Evolutionary conservation across 371 early-diverging fungal species (phyloP), one percentile per base, ranked within the genome.

Genomic region (Mucor velutinosus): DNA sequence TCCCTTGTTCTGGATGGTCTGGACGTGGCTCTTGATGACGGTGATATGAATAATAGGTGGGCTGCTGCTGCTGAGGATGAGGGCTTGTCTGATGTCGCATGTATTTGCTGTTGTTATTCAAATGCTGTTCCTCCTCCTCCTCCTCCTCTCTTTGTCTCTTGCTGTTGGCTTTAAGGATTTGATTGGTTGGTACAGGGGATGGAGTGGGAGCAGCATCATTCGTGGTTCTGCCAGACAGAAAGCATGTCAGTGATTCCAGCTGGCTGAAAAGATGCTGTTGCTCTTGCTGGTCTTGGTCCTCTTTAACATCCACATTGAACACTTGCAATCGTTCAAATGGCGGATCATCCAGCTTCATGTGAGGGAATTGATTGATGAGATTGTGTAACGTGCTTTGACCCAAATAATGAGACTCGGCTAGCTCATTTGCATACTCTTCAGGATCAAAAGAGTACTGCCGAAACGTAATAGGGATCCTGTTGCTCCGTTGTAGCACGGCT

Each of bases 381-480:
- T 69, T 62, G 41, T 62, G 62, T 55, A 75, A 59, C 30, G 71
- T 63, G 21, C 55, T 61, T 23, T 70, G 66, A 27, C 76, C 80
- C 43, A 79, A 43, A 58, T 70, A 79, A 60, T 67, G 37, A 4
- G 69, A 65, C 15, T 62, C 64, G 4, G 55, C 45, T 8, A 79
- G 35, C 12, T 64, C 69, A 6, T 49, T 29, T 14, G 51, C 45
- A 55, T 72, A 72, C 27, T 73, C 64, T n/a, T 76, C 72, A 53
- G 74, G 74, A 32, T 75, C 62, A 14, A 72, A 55, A 32, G 76
- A 65, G 53, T 81, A 81, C 30, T 81, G 71, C 15, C 78, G 64
- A 45, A 81, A 81, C 8, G 81, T 78, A 47, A 78, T 78, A 14
- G 81, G 81, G 55, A 81, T 81, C 35, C 65, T 64, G 41, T 81